Base-by-base conservation (phyloP, 2,329 filamentous ascomycete species). In the Cordyceps javanica region DNA sequence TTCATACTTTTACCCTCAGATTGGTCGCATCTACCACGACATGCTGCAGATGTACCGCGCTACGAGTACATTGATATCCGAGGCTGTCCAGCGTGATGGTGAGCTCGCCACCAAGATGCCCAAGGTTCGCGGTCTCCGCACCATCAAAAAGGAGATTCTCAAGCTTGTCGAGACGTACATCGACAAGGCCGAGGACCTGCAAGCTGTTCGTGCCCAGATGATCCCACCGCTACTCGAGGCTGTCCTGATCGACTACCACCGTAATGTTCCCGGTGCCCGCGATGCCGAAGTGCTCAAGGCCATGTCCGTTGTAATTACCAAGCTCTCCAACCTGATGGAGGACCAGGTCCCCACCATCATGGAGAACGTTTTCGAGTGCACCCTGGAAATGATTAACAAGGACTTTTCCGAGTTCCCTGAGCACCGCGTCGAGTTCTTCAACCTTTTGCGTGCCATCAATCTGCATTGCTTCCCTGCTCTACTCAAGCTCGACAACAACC, bases 41-140 rank as follows among this genome's bases (percentile, higher is more conserved):
- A 97, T 99, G 93, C 79, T 99, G 58, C 93, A 94, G 67, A 99
- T 99, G 95, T 99, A 97, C 73, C 89, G 91, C 53, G 94, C 93
- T 41, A 94, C 93, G n/a, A 97, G 93, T 70, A 86, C 90, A 68
- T 83, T 99, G 63, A 99, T 99, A 62, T 97, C 95, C 10, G 90
- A 96, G 70, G 88, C 91, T 61, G 91, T 99, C 41, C 87, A 87
- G 61, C 83, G 85, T 60, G 91, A 96, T 67, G 93, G 90, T 59
- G 89, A 93, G 63, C 87, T 99, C 67, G 94, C 94, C 3, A 96
- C 95, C 7, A 97, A 96, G 79, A 97, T 95, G 81, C 94, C 94
- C 60, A 95, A 91, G 76, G 92, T 97, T 65, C 89, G 94, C 66
- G 95, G 94, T 36, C 78, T 99, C 62, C 86, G 94, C 63, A 99